These are phyloP conservation scores for Pseudogymnoascus sp. DNA, from an alignment of 2,329 filamentous ascomycete genomes.

Conservation along the genomic window DNA sequence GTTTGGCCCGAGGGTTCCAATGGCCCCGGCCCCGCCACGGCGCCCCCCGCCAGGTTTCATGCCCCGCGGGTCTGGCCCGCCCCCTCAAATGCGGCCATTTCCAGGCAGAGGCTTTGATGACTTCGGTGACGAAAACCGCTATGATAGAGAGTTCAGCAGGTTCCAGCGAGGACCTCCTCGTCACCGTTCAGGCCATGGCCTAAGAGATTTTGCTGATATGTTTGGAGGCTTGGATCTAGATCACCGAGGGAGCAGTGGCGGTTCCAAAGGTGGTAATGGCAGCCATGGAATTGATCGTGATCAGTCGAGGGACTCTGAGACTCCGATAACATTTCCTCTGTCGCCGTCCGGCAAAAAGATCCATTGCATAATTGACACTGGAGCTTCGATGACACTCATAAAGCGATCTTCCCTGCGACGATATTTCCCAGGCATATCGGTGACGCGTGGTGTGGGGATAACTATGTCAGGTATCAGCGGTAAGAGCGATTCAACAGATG, in stretches of 20 bases:
- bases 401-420: slow-evolving; percentile 6
- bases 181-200: neutral
- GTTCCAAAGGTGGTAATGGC: neutral
- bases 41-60: neutral
- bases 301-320: neutral
- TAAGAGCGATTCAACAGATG: neutral
- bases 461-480: neutral
- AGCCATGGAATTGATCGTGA: neutral
- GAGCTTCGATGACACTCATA: slow-evolving; percentile 9
- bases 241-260: neutral
- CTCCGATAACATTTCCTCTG: neutral
- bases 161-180: neutral
- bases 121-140: neutral
- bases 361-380: slow-evolving; percentile 4
- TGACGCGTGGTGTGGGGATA: neutral
- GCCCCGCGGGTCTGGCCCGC: neutral
- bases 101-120: neutral
- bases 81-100: neutral
- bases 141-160: neutral
- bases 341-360: neutral
- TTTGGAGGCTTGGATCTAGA: neutral
- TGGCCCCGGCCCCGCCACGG: neutral
- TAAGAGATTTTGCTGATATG: neutral
- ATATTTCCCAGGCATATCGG: neutral
- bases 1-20: neutral